Percentiles rank a stretch among this genome's conserved stretches.
Evolutionary conservation across 805 yeast species (phyloP).

Genomic region (Myxozyma mucilagina): DNA sequence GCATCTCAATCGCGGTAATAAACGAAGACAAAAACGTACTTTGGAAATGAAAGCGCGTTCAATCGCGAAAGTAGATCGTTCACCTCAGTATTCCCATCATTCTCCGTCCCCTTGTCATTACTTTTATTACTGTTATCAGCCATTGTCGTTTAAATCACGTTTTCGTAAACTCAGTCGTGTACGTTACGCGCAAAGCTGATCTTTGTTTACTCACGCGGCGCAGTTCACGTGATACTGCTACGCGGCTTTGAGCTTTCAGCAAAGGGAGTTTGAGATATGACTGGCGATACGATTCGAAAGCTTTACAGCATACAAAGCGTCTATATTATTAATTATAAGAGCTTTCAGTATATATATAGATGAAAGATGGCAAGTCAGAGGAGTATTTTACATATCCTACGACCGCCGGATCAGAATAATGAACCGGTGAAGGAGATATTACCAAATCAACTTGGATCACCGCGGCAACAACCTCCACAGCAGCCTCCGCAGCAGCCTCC

Average conservation of each 20-base stretch:
- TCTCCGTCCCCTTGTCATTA: too few species aligned
- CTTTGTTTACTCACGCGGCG: too few species aligned
- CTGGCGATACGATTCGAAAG: too few species aligned
- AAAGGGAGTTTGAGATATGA: too few species aligned
- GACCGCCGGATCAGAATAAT: not conserved
- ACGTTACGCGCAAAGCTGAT: too few species aligned
- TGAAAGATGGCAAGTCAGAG: constrained; percentile 3
- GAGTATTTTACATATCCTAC: constrained; percentile 20
- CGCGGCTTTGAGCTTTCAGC: too few species aligned
- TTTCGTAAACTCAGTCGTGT: too few species aligned
- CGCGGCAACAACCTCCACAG: not conserved
- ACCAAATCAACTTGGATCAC: not conserved
- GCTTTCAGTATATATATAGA: too few species aligned
- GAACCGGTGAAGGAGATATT: not conserved
- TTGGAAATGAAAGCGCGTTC: constrained; percentile 14
- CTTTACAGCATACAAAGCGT: too few species aligned
- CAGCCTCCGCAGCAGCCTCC: not conserved
- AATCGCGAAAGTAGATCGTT: constrained; percentile 7
- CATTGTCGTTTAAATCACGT: not conserved
- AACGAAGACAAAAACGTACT: constrained; percentile 1
- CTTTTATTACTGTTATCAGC: not conserved
- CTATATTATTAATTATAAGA: not conserved
- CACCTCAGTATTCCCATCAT: not conserved
- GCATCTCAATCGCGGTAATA: not conserved
- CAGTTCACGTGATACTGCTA: too few species aligned